These are phyloP conservation scores for Camelina sativa DNA, from an alignment of 345 rosid genomes.

Conservation along the genomic window DNA sequence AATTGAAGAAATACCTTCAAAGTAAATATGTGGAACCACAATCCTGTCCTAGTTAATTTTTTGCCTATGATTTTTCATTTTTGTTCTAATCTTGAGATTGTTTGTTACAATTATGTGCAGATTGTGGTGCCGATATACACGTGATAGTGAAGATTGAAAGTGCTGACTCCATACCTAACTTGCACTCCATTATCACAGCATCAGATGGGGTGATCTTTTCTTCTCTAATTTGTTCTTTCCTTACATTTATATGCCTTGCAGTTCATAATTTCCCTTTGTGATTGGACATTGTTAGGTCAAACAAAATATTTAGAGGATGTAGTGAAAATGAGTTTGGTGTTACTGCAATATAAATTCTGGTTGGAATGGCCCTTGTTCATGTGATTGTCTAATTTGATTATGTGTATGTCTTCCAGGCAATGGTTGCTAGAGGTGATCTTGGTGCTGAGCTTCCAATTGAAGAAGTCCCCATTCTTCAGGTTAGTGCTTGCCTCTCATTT, in stretches of 20 bases:
- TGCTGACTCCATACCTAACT: conserved; percentile 95
- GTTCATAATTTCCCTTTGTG: neutral
- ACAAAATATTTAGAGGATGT: no score
- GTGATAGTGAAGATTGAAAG: conserved; percentile 93
- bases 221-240: conserved; percentile 6
- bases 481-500: conserved; percentile 42
- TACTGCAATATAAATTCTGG: neutral
- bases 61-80: conserved; percentile 4
- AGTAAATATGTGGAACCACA: conserved; percentile 44
- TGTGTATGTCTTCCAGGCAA: conserved; percentile 60
- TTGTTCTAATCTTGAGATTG: conserved; percentile 13
- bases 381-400: conserved; percentile 20
- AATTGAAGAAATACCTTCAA: conserved; percentile 87
- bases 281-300: conserved; percentile 25
- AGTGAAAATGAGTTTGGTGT: neutral
- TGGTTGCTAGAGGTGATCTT: conserved; percentile 99
- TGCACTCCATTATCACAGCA: conserved; percentile 96
- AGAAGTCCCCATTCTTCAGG: conserved; percentile 99
- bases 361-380: conserved; percentile 10
- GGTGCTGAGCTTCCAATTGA: conserved; percentile 99
- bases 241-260: neutral
- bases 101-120: conserved; percentile 37
- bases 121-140: conserved; percentile 84
- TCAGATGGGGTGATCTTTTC: conserved; percentile 86
- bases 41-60: conserved; percentile 10